Conservation (phyloP, 306 rosid genomes). For the Castanea crenata region DNA sequence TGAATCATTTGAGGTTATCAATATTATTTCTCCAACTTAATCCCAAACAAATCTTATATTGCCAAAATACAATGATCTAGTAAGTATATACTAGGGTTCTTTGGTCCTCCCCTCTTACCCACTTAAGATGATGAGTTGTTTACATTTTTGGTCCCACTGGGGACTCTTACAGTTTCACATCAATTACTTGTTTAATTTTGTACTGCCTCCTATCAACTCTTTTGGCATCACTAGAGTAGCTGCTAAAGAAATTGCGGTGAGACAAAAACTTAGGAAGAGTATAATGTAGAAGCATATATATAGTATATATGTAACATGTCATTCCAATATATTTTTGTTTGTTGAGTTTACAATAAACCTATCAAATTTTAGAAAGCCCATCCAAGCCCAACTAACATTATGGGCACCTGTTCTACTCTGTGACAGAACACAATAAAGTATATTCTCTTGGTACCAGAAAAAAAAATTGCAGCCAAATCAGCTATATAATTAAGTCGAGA, state of each 20-base stretch:
- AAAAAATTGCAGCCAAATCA: conserved; percentile 8
- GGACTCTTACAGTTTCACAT: conserved; percentile 23
- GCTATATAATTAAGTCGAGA: conserved; percentile 2
- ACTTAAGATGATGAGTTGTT: neutral
- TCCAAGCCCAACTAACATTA: conserved; percentile 18
- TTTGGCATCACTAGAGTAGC: conserved; percentile 25
- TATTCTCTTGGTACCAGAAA: conserved; percentile 22
- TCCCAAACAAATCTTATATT: conserved; percentile 16
- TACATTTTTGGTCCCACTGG: conserved; percentile 27
- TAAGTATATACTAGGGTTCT: conserved; percentile 24
- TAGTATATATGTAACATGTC: neutral
- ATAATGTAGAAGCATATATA: neutral
- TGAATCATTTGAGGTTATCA: too few species aligned
- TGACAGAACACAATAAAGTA: conserved; percentile 30
- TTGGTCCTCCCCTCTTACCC: conserved; percentile 8
- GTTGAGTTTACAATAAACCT: too few species aligned
- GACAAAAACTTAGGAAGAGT: conserved; percentile 29
- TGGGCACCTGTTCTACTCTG: conserved; percentile 86
- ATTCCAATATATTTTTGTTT: neutral
- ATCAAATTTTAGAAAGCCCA: too few species aligned
- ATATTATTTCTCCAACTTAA: neutral
- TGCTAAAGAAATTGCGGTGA: conserved; percentile 25
- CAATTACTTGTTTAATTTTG: conserved; percentile 34
- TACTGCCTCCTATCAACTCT: conserved; percentile 33
- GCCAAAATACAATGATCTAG: conserved; percentile 26